Base-by-base conservation (phyloP, 805 yeast species). In the Wickerhamiella slavikovae region DNA sequence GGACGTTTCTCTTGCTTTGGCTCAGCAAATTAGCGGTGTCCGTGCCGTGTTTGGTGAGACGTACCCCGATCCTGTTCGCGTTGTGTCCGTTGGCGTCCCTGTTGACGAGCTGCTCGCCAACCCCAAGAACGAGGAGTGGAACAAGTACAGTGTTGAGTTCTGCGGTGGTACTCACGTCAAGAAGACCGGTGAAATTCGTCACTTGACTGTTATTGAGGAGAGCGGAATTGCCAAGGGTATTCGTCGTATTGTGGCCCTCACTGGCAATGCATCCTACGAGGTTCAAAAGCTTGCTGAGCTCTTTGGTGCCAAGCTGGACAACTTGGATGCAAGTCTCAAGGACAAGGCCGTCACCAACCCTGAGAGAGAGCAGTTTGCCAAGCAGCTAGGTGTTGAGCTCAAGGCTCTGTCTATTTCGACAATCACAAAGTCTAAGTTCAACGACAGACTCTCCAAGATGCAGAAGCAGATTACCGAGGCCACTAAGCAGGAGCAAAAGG, bases 11-110 rank as follows among this genome's bases (percentile, higher is more conserved):
- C 64, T 89, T 38, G 65, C 60, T 14, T 47, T 55, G 35, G 98
- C 96, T 24, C 70, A 66, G 45, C 56, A 65, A 28, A 83, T 89
- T 42, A 58, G 55, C 40, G 91, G 95, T 18, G 71, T 89, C 27
- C 78, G 98, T 57, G 98, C 98, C 33, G 98, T 89, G 24, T 89
- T 89, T 46, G 98, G 98, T 47, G 99, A 89, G 62, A 80, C 93
- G 3, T 89, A 89, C 49, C 99, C 99, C 25, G 95, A 89, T 49
- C 99, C 98, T 22, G 99, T 89, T 15, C 72, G 98, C 52, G 98
- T 89, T 42, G 95, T 89, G 28, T 78, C 93, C 18, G 77, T 89
- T 47, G 99, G 99, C 48, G 74, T 67, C 24, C 71, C 93, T 27
- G 82, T 89, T 25, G 82, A 77, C 16, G 89, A 76, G 10, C 60